Percentiles rank a stretch among this genome's conserved stretches.
Evolutionary conservation across 208 protist species (phyloP).

Genomic region (Phytomonas serpens): DNA sequence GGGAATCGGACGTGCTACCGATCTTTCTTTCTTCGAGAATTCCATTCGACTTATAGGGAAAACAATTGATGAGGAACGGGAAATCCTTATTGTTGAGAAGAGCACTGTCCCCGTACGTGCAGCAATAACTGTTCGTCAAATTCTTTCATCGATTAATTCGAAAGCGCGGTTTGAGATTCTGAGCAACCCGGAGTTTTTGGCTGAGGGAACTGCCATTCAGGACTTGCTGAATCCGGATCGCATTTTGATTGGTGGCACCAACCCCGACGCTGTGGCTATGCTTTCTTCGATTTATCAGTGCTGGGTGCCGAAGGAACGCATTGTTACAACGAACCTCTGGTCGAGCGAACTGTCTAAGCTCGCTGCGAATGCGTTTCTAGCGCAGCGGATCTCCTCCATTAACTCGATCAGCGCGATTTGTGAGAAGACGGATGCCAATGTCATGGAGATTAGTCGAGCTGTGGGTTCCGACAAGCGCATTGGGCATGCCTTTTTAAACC

Average conservation of each 20-base stretch:
- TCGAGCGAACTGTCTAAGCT: constrained; percentile 97
- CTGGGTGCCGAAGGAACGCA: constrained; percentile 89
- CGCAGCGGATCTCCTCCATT: constrained; percentile 96
- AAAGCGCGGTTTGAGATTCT: constrained; percentile 85
- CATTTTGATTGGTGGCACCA: constrained; percentile 93
- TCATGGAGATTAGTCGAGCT: constrained; percentile 69
- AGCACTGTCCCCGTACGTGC: constrained; percentile 86
- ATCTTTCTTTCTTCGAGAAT: constrained; percentile 89
- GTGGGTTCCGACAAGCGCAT: constrained; percentile 90
- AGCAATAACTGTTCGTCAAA: constrained; percentile 29
- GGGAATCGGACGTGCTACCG: constrained; percentile 74
- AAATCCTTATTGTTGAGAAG: constrained; percentile 94
- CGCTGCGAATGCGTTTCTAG: constrained; percentile 96
- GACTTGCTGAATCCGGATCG: constrained; percentile 93
- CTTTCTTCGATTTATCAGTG: constrained; percentile 80
- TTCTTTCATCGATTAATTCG: constrained; percentile 22
- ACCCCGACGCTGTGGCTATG: constrained; percentile 30
- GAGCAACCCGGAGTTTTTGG: constrained; percentile 98
- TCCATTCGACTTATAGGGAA: constrained; percentile 73
- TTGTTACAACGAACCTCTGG: constrained; percentile 95
- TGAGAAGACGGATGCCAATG: constrained; percentile 87
- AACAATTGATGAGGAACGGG: constrained; percentile 25
- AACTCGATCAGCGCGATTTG: constrained; percentile 94
- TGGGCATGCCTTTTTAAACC: constrained; percentile 91
- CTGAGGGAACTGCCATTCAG: constrained; percentile 86